Percentiles rank a stretch among this genome's conserved stretches.
These are phyloP conservation scores for Hyaloscypha finlandica DNA, from an alignment of 495 filamentous ascomycete genomes.

Conservation along the genomic window DNA sequence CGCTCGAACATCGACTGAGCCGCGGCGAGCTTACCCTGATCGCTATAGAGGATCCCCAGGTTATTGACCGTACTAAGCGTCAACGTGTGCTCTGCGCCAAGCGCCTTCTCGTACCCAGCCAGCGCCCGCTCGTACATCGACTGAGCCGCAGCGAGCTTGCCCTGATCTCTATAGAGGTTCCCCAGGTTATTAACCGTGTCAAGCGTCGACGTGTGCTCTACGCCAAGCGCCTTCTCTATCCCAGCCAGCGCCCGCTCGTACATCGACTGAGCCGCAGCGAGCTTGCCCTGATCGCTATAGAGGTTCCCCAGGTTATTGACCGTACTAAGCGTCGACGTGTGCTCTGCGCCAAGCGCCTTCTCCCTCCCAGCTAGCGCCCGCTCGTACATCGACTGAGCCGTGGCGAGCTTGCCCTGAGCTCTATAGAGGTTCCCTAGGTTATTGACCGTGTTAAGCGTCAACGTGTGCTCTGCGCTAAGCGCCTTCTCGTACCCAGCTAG, in stretches of 20 bases:
- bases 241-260: slow-evolving; percentile 35
- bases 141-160: slow-evolving; percentile 12
- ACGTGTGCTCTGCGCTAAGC: no score
- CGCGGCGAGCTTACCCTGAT: slow-evolving; percentile 32
- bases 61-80: slow-evolving; percentile 38
- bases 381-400: no score
- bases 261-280: slow-evolving; percentile 24
- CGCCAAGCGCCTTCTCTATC: slow-evolving; percentile 41
- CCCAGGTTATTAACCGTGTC: slow-evolving; percentile 30
- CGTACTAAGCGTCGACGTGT: slow-evolving; percentile 37
- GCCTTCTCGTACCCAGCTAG: slow-evolving; percentile 38
- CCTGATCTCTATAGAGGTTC: slow-evolving; percentile 19
- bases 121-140: slow-evolving; percentile 20
- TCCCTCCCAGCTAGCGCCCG: slow-evolving; percentile 31
- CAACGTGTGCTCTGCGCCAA: slow-evolving; percentile 39
- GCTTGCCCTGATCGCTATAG: slow-evolving; percentile 27
- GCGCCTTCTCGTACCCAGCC: slow-evolving; percentile 38
- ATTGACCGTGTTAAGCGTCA: no score
- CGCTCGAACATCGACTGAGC: slow-evolving; percentile 1
- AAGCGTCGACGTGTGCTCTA: slow-evolving; percentile 41
- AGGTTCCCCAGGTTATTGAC: slow-evolving; percentile 27
- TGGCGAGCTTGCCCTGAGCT: no score
- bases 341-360: slow-evolving; percentile 36
- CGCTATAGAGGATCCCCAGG: slow-evolving; percentile 31
- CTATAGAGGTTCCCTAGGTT: no score